These are phyloP conservation scores for Lonicera japonica DNA, from an alignment of 129 eudicot genomes.

Conservation along the genomic window DNA sequence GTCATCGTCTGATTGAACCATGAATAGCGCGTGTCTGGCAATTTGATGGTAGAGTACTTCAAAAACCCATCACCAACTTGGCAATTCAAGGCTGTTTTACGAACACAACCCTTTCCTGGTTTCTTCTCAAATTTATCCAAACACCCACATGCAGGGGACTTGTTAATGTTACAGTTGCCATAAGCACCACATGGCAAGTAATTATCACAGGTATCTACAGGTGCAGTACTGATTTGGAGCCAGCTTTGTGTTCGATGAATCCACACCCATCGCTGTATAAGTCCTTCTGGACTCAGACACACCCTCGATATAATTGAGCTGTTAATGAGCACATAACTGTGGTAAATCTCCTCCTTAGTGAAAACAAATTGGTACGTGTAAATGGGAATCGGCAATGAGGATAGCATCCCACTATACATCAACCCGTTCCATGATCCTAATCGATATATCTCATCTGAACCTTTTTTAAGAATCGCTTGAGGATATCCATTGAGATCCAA, in stretches of 20 bases:
- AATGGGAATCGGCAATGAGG: background rate
- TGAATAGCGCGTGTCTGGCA: constrained; percentile 29
- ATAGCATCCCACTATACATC: constrained; percentile 18
- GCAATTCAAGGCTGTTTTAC: background rate
- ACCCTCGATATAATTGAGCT: constrained; percentile 16
- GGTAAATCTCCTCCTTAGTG: constrained; percentile 19
- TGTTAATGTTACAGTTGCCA: constrained; percentile 9
- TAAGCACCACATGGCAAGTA: constrained; percentile 13
- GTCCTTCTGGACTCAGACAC: background rate
- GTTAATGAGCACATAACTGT: background rate
- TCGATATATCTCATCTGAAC: background rate
- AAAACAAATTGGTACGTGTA: constrained; percentile 8
- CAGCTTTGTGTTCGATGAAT: background rate
- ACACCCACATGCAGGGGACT: constrained; percentile 13
- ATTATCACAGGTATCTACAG: background rate
- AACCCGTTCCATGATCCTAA: constrained; percentile 43
- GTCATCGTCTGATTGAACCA: constrained; percentile 13
- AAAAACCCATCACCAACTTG: constrained; percentile 12
- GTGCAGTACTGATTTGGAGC: background rate
- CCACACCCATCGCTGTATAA: background rate
- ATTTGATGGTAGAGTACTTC: constrained; percentile 15
- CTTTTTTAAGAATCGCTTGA: background rate
- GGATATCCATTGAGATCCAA: constrained; percentile 32
- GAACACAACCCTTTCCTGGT: too few species aligned
- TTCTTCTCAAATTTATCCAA: too few species aligned